Evolutionary conservation across 257 asterid species (phyloP).

Genomic region (Gardenia jasminoides): DNA sequence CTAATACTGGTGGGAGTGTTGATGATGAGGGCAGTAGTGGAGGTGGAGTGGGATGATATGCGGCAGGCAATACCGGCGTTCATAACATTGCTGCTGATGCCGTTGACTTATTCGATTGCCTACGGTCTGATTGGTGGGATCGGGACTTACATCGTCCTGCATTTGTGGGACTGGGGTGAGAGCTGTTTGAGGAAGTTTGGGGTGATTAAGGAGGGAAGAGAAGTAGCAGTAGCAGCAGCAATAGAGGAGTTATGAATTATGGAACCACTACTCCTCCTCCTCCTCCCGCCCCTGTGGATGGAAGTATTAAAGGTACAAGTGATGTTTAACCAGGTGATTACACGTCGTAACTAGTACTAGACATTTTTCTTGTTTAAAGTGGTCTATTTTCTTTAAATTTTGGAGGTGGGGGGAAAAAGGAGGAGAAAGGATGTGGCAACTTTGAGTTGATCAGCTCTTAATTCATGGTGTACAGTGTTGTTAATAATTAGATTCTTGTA

Average conservation of each 20-base stretch:
- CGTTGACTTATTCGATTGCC: constrained; percentile 87
- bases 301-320: constrained; percentile 8
- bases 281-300: background rate
- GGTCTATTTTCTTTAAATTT: constrained; percentile 11
- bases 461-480: background rate
- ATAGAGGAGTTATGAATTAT: constrained; percentile 12
- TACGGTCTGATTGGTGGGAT: constrained; percentile 93
- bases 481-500: background rate
- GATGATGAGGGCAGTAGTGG: constrained; percentile 95
- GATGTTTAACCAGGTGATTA: constrained; percentile 7
- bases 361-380: background rate
- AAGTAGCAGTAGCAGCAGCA: background rate
- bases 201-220: constrained; percentile 15
- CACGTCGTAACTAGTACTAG: background rate
- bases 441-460: background rate
- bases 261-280: constrained; percentile 6
- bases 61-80: constrained; percentile 96
- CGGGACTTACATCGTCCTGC: constrained; percentile 60
- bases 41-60: constrained; percentile 92
- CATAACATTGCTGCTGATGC: constrained; percentile 74
- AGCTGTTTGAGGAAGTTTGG: constrained; percentile 35
- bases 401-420: background rate
- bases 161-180: constrained; percentile 68
- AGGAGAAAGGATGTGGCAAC: constrained; percentile 15
- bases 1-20: constrained; percentile 83